These are phyloP conservation scores for Fagopyrum esculentum DNA, from an alignment of 148 eudicot species.

Conservation along the genomic window DNA sequence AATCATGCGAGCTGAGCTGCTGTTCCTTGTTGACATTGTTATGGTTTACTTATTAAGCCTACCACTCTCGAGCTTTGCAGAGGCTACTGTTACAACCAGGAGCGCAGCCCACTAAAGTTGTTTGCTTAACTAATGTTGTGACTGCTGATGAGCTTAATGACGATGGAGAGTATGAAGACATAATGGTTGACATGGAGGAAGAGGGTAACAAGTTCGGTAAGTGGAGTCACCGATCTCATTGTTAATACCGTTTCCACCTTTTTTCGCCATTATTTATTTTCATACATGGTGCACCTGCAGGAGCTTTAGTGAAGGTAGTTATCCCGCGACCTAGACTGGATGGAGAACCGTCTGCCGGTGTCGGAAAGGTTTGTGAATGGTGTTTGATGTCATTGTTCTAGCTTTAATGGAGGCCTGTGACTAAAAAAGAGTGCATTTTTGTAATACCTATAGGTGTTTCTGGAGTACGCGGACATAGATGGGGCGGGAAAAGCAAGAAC, in stretches of 20 bases:
- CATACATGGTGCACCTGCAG: slow-evolving; percentile 30
- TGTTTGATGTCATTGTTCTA: neutral
- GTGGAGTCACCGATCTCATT: neutral
- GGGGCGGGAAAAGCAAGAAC: slow-evolving; percentile 58
- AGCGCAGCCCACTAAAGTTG: slow-evolving; percentile 62
- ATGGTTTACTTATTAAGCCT: neutral
- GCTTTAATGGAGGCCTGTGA: too few relatives aligned
- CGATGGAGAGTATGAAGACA: slow-evolving; percentile 64
- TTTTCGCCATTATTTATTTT: neutral
- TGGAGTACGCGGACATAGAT: slow-evolving; percentile 71
- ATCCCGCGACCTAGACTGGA: slow-evolving; percentile 74
- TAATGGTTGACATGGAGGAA: slow-evolving; percentile 57
- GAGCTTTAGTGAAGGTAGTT: slow-evolving; percentile 58
- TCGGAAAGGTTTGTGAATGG: slow-evolving; percentile 65
- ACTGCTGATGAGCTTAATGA: slow-evolving; percentile 49
- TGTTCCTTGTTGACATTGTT: neutral
- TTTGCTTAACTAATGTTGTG: slow-evolving; percentile 54
- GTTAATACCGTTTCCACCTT: neutral
- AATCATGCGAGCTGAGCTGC: neutral
- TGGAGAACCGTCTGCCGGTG: slow-evolving; percentile 66
- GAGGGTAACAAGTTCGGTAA: slow-evolving; percentile 69
- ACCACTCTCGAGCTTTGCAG: slow-evolving; percentile 23
- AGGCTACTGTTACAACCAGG: slow-evolving; percentile 68
- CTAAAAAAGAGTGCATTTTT: too few relatives aligned
- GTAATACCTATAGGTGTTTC: slow-evolving; percentile 53